phyloP scores from a whole-genome alignment of 2,329 filamentous ascomycete genomes.

The Sphaerulina musiva region DNA sequence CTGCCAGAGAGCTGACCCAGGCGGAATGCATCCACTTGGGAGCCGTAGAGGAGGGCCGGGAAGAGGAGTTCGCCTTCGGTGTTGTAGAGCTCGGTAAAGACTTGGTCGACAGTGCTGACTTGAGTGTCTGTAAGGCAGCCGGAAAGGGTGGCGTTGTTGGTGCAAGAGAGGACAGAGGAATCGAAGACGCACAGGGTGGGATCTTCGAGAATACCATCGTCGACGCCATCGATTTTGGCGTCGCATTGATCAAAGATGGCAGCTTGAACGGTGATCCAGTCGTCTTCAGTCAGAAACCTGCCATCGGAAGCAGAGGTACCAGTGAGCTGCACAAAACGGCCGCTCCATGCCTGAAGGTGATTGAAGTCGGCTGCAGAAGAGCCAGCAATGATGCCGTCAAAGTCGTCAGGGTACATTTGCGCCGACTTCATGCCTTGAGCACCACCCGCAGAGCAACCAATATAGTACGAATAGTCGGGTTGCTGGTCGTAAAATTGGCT shows the following conservation, averaged over 20 bases:
- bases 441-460: conserved; percentile 46
- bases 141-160: conserved; percentile 30
- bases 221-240: conserved; percentile 42
- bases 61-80: conserved; percentile 44
- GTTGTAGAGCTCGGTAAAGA: conserved; percentile 41
- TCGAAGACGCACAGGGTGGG: conserved; percentile 41
- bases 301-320: conserved; percentile 36
- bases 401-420: conserved; percentile 43
- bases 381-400: conserved; percentile 45
- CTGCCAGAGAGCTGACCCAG: conserved; percentile 37
- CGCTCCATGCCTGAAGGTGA: conserved; percentile 41
- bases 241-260: conserved; percentile 48
- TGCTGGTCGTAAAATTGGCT: conserved; percentile 36
- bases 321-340: conserved; percentile 39
- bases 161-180: conserved; percentile 34
- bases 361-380: conserved; percentile 42
- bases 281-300: conserved; percentile 36
- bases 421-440: conserved; percentile 44
- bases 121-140: conserved; percentile 43
- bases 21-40: conserved; percentile 37
- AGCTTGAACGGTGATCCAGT: conserved; percentile 41
- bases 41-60: conserved; percentile 47
- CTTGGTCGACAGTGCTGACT: conserved; percentile 39
- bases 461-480: conserved; percentile 42
- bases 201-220: conserved; percentile 46